These are phyloP conservation scores for Skeletonema menzelii DNA, from an alignment of 108 stramenopile species.

Conservation along the genomic window DNA sequence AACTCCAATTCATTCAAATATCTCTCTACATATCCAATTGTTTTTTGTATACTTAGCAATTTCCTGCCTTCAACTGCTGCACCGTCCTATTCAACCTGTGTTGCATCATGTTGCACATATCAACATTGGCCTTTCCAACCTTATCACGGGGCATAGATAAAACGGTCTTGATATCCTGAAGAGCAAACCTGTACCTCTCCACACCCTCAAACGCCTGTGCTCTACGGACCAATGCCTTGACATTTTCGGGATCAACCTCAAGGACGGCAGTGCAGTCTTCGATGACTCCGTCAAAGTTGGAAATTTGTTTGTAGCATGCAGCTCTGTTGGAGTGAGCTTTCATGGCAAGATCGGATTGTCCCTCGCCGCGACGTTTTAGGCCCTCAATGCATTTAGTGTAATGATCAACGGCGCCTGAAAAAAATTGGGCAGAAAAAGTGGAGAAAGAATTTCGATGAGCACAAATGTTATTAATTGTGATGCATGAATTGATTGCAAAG, in stretches of 20 bases:
- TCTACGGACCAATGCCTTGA: slow-evolving; percentile 97
- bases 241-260: slow-evolving; percentile 94
- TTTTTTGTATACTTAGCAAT: slow-evolving; percentile 13
- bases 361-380: slow-evolving; percentile 66
- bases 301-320: slow-evolving; percentile 99
- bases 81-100: slow-evolving; percentile 96
- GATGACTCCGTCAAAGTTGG: slow-evolving; percentile 97
- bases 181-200: slow-evolving; percentile 93
- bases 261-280: slow-evolving; percentile 95
- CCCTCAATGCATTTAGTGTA: slow-evolving; percentile 95
- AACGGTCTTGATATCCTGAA: slow-evolving; percentile 97
- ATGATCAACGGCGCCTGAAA: slow-evolving; percentile 87
- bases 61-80: slow-evolving; percentile 72
- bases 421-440: slow-evolving; percentile 13
- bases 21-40: background rate
- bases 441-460: background rate
- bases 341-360: slow-evolving; percentile 78
- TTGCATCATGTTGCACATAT: slow-evolving; percentile 92
- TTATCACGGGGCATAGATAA: slow-evolving; percentile 84
- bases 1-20: background rate
- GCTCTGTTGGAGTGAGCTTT: slow-evolving; percentile 97
- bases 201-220: slow-evolving; percentile 99
- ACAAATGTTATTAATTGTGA: background rate
- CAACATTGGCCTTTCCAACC: slow-evolving; percentile 93
- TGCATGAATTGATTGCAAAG: background rate